Percentiles rank a stretch among this genome's conserved stretches.
Conservation (phyloP, 345 rosid species). For the Durio zibethinus region DNA sequence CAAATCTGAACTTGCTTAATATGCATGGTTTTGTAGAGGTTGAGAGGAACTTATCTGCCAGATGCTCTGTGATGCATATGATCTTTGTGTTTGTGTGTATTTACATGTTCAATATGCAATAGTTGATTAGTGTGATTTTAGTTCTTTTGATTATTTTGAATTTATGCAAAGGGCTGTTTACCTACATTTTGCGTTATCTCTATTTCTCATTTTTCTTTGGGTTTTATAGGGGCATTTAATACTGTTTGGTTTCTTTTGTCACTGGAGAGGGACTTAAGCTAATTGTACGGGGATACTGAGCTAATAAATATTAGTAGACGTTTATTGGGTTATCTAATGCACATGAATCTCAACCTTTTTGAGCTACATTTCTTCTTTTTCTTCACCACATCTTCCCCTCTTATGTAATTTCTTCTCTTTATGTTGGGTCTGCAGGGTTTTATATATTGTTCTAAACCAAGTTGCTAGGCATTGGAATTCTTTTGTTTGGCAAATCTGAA, state of each 20-base stretch:
- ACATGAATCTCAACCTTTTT: too few relatives aligned
- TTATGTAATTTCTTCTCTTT: background rate
- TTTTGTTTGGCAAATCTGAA: background rate
- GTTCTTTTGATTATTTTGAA: background rate
- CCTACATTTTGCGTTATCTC: background rate
- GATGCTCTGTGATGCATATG: background rate
- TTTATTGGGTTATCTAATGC: too few relatives aligned
- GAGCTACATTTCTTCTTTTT: too few relatives aligned
- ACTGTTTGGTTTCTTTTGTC: background rate
- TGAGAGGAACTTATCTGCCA: background rate
- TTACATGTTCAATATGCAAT: background rate
- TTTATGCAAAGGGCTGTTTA: background rate
- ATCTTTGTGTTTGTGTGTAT: background rate
- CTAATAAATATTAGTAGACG: too few relatives aligned
- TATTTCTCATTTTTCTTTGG: background rate
- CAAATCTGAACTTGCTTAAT: background rate
- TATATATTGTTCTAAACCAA: background rate
- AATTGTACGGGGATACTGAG: background rate
- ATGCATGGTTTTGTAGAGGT: background rate
- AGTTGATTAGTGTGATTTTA: background rate
- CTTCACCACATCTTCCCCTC: too few relatives aligned
- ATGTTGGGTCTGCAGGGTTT: background rate
- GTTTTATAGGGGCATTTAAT: background rate
- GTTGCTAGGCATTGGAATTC: background rate
- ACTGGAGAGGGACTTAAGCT: background rate